Conservation (phyloP, 2,329 filamentous ascomycete genomes). For the Gliomastix tumulicola region DNA sequence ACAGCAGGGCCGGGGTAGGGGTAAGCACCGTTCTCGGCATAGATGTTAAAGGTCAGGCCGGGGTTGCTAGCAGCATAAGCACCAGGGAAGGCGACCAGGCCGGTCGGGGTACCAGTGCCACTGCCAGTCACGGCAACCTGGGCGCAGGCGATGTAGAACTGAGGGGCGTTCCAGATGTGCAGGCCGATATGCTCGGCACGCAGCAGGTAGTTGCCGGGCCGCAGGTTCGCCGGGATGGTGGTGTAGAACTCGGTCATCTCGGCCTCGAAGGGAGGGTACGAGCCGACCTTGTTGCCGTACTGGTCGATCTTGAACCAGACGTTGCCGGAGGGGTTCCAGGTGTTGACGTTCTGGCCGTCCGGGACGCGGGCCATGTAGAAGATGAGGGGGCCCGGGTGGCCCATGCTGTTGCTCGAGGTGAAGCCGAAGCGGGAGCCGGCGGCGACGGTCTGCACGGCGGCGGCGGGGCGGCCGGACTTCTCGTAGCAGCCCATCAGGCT, state of each 20-base stretch:
- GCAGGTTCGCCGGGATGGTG: slow-evolving; percentile 26
- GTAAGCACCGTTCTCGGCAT: slow-evolving; percentile 13
- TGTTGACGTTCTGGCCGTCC: slow-evolving; percentile 18
- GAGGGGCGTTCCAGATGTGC: slow-evolving; percentile 22
- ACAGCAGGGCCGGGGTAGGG: slow-evolving; percentile 9
- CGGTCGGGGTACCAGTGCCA: slow-evolving; percentile 18
- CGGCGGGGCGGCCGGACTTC: slow-evolving; percentile 8
- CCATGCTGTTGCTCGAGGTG: slow-evolving; percentile 24
- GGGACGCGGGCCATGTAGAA: slow-evolving; percentile 29
- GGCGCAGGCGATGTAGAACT: slow-evolving; percentile 16
- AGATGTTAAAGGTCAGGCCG: slow-evolving; percentile 24
- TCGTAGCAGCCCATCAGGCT: slow-evolving; percentile 25
- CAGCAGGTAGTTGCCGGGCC: slow-evolving; percentile 32
- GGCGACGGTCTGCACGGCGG: slow-evolving; percentile 18
- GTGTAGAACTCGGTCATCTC: slow-evolving; percentile 36
- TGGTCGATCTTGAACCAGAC: slow-evolving; percentile 31
- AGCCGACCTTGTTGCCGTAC: slow-evolving; percentile 12
- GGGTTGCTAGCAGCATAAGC: slow-evolving; percentile 24
- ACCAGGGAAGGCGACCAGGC: slow-evolving; percentile 28
- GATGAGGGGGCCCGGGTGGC: slow-evolving; percentile 28
- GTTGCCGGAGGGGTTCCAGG: slow-evolving; percentile 21
- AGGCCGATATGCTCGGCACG: slow-evolving; percentile 34
- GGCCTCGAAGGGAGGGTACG: slow-evolving; percentile 47
- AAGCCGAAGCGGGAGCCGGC: slow-evolving; percentile 31
- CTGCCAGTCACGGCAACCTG: slow-evolving; percentile 16